phyloP scores from a whole-genome alignment of 2,329 filamentous ascomycete genomes.

The Pseudocercospora pini-densiflorae region DNA sequence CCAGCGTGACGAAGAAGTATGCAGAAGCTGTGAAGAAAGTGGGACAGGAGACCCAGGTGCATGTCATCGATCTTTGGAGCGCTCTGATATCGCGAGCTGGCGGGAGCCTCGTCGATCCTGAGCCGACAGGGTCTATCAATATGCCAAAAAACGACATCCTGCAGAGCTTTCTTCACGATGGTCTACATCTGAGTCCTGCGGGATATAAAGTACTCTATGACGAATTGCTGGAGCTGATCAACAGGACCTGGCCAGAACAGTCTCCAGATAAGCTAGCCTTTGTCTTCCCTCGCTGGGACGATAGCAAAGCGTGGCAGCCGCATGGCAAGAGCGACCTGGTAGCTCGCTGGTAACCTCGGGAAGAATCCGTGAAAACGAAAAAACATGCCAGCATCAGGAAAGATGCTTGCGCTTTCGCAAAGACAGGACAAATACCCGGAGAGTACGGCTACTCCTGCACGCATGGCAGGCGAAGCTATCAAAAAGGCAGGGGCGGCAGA shows the following conservation, averaged over 20 bases:
- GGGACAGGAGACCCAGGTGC: slow-evolving; percentile 59
- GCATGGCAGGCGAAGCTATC: not conserved
- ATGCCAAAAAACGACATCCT: slow-evolving; percentile 62
- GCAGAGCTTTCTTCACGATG: slow-evolving; percentile 59
- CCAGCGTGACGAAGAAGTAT: slow-evolving; percentile 64
- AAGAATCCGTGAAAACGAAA: not conserved
- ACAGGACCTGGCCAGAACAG: slow-evolving; percentile 59
- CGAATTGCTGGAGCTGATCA: slow-evolving; percentile 58
- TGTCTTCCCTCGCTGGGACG: slow-evolving; percentile 60
- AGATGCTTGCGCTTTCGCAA: not conserved
- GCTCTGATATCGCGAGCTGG: slow-evolving; percentile 71
- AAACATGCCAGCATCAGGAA: not conserved
- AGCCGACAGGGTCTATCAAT: slow-evolving; percentile 58
- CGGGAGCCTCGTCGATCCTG: slow-evolving; percentile 48
- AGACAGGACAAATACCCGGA: not conserved
- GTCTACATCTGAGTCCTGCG: slow-evolving; percentile 61
- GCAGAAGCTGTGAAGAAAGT: slow-evolving; percentile 68
- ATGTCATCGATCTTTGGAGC: slow-evolving; percentile 79
- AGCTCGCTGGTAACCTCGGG: not conserved
- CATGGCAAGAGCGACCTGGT: not conserved
- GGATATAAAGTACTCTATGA: slow-evolving; percentile 62
- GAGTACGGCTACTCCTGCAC: not conserved
- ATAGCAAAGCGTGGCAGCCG: slow-evolving; percentile 25
- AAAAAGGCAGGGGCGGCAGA: not conserved
- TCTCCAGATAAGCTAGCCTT: slow-evolving; percentile 56